A percentile compares a stretch with the other conserved stretches of the same genome.
phyloP scores from a whole-genome alignment of 2,329 filamentous ascomycete genomes.

The Cercospora sp. region DNA sequence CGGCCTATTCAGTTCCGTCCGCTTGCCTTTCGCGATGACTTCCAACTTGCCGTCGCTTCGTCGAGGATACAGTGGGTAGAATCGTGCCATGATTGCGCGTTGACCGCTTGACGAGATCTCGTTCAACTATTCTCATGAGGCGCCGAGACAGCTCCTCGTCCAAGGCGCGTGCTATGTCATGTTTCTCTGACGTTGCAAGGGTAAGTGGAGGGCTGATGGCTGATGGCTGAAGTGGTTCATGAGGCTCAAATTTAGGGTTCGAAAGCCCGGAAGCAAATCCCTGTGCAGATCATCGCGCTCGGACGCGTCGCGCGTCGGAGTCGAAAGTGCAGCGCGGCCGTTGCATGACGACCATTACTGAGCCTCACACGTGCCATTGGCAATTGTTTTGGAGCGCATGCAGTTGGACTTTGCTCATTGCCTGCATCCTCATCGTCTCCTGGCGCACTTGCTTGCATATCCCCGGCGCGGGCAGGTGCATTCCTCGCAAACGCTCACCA shows the following conservation, averaged over 20 bases:
- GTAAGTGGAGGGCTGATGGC: too few species aligned
- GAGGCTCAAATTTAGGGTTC: constrained; percentile 6
- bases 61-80: constrained; percentile 50
- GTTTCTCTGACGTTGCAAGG: background rate
- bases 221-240: background rate
- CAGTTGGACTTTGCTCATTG: background rate
- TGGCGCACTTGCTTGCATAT: background rate
- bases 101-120: background rate
- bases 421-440: background rate
- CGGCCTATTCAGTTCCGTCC: constrained; percentile 54
- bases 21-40: constrained; percentile 52
- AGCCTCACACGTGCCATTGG: background rate
- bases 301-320: background rate
- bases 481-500: background rate
- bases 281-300: background rate
- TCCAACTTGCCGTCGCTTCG: constrained; percentile 54
- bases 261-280: background rate
- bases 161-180: background rate
- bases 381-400: background rate
- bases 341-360: background rate
- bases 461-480: background rate
- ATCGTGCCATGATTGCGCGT: constrained; percentile 43
- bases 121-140: background rate
- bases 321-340: background rate
- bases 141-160: background rate